A percentile compares a stretch with the other conserved stretches of the same genome.
Evolutionary conservation across 352 stramenopile genomes (phyloP).

Genomic region (Globisporangium cylindrosporum): DNA sequence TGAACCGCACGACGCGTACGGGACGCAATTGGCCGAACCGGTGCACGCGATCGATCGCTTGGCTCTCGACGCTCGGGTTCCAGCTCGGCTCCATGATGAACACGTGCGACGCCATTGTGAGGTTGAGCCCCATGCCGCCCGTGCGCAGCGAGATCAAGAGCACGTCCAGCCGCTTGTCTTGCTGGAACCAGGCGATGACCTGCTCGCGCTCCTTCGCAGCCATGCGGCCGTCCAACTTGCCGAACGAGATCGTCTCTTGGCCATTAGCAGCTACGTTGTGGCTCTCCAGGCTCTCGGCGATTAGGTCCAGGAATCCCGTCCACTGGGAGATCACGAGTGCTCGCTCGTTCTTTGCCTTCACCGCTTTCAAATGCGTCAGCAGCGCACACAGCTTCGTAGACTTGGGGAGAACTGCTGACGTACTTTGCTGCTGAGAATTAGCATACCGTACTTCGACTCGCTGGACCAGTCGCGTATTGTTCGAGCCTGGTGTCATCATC

Average conservation of each 20-base stretch:
- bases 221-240: slow-evolving; percentile 64
- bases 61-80: slow-evolving; percentile 90
- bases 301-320: slow-evolving; percentile 82
- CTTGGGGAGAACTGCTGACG: slow-evolving; percentile 15
- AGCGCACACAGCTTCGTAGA: slow-evolving; percentile 69
- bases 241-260: slow-evolving; percentile 33
- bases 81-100: slow-evolving; percentile 93
- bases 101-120: slow-evolving; percentile 90
- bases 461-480: slow-evolving; percentile 22
- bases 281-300: slow-evolving; percentile 41
- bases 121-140: slow-evolving; percentile 89
- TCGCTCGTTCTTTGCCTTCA: slow-evolving; percentile 46
- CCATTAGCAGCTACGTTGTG: slow-evolving; percentile 22
- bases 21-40: slow-evolving; percentile 77
- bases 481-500: slow-evolving; percentile 10
- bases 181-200: slow-evolving; percentile 57
- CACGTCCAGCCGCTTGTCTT: slow-evolving; percentile 60
- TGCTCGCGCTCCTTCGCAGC: slow-evolving; percentile 55
- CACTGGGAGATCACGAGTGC: slow-evolving; percentile 88
- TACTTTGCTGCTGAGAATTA: background rate
- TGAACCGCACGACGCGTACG: slow-evolving; percentile 78
- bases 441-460: slow-evolving; percentile 21
- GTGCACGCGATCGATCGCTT: slow-evolving; percentile 88
- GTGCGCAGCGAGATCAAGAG: slow-evolving; percentile 88
- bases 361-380: slow-evolving; percentile 44